Conservation (phyloP, 1,284 basidiomycete species). For the Pholiota adiposa region DNA sequence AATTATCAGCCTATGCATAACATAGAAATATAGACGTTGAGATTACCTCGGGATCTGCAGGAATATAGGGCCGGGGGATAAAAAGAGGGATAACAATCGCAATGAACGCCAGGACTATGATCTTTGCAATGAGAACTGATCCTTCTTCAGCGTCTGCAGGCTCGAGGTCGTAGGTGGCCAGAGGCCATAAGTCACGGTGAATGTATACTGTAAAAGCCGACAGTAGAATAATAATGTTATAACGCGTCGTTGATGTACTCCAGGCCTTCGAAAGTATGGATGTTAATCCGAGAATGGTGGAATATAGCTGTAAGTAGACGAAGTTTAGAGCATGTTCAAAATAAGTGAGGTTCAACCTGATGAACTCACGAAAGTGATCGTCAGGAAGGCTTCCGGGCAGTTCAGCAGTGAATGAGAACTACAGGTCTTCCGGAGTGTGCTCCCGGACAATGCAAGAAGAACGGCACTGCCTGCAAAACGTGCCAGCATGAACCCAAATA, state of each 20-base stretch:
- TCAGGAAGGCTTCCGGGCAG: slow-evolving; percentile 1
- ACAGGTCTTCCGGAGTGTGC: slow-evolving; percentile 6
- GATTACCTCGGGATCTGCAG: slow-evolving; percentile 20
- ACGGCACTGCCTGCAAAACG: slow-evolving; percentile 11
- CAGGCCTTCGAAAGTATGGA: slow-evolving; percentile 12
- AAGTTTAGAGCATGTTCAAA: background rate
- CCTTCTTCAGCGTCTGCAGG: slow-evolving; percentile 39
- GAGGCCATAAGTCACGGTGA: slow-evolving; percentile 66
- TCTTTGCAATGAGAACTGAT: slow-evolving; percentile 39
- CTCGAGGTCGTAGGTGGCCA: slow-evolving; percentile 46
- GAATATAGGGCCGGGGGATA: slow-evolving; percentile 43
- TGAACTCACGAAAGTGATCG: slow-evolving; percentile 7
- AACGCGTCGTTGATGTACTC: slow-evolving; percentile 11
- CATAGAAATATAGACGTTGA: too few relatives aligned
- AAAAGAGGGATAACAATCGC: slow-evolving; percentile 39
- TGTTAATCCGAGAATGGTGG: slow-evolving; percentile 11
- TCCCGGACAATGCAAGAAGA: slow-evolving; percentile 7
- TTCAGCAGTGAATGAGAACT: background rate
- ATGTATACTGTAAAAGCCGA: slow-evolving; percentile 45
- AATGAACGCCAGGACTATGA: slow-evolving; percentile 35
- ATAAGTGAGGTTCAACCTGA: too few relatives aligned
- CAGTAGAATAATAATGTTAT: slow-evolving; percentile 37
- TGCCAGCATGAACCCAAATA: slow-evolving; percentile 16
- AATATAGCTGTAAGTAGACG: slow-evolving; percentile 11
- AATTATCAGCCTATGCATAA: background rate